Evolutionary conservation across 768 basidiomycete genomes (phyloP).

Genomic region (Termitomyces sp.): DNA sequence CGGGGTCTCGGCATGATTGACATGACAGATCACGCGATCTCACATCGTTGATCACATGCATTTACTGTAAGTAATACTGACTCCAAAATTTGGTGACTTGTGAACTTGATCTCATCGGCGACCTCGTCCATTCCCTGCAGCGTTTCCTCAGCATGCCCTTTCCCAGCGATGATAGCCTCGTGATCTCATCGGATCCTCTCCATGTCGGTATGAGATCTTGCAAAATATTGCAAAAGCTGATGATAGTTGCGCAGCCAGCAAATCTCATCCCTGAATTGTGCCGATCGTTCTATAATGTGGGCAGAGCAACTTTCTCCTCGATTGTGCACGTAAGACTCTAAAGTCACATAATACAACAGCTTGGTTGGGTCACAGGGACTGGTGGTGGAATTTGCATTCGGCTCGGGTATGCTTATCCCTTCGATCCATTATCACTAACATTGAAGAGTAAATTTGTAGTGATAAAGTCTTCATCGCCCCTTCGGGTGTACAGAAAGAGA

Average conservation of each 20-base stretch:
- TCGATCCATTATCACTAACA: background rate
- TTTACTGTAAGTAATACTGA: too few species aligned
- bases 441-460: slow-evolving; percentile 27
- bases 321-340: background rate
- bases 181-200: slow-evolving; percentile 56
- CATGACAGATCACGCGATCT: slow-evolving; percentile 15
- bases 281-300: slow-evolving; percentile 67
- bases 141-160: slow-evolving; percentile 16
- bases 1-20: too few species aligned
- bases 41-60: slow-evolving; percentile 13
- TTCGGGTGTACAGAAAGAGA: slow-evolving; percentile 88
- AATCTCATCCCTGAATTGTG: slow-evolving; percentile 88
- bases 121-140: background rate
- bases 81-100: background rate
- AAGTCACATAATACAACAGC: slow-evolving; percentile 25
- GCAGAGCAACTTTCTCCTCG: slow-evolving; percentile 8
- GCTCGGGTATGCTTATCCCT: slow-evolving; percentile 42
- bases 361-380: slow-evolving; percentile 93
- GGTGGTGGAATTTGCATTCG: slow-evolving; percentile 81
- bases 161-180: slow-evolving; percentile 42
- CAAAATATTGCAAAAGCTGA: background rate
- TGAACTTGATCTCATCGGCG: background rate
- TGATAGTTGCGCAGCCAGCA: slow-evolving; percentile 58
- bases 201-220: slow-evolving; percentile 41
- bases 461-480: slow-evolving; percentile 85